phyloP scores from a whole-genome alignment of 345 rosid species.

The Lagerstroemia speciosa region DNA sequence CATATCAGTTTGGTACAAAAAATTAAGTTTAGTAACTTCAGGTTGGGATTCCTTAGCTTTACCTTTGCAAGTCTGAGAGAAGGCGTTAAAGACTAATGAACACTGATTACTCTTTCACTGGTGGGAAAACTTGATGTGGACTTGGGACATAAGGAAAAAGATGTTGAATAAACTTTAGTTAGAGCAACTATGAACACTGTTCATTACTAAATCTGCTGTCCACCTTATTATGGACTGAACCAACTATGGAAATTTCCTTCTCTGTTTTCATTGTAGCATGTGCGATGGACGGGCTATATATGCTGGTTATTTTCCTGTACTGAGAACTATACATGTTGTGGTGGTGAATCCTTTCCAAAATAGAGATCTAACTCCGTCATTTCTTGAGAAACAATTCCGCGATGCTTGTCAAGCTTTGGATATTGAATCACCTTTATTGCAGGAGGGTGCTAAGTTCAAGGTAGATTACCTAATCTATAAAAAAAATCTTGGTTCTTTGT shows the following conservation, averaged over 20 bases:
- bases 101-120: too few species aligned
- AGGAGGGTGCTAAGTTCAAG: slow-evolving; percentile 42
- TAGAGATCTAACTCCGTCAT: slow-evolving; percentile 54
- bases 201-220: not conserved
- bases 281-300: slow-evolving; percentile 71
- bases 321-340: slow-evolving; percentile 43
- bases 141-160: not conserved
- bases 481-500: slow-evolving; percentile 6
- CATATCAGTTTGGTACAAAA: too few species aligned
- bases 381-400: slow-evolving; percentile 74
- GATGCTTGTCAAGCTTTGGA: slow-evolving; percentile 76
- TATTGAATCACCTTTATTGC: slow-evolving; percentile 33
- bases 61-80: not conserved
- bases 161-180: not conserved
- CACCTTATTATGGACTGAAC: not conserved
- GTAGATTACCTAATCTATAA: slow-evolving; percentile 22
- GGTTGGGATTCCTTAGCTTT: not conserved
- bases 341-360: slow-evolving; percentile 63
- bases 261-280: slow-evolving; percentile 31
- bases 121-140: too few species aligned
- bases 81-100: not conserved
- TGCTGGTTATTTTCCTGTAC: slow-evolving; percentile 53
- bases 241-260: not conserved
- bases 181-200: not conserved
- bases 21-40: too few species aligned